Base-by-base conservation (phyloP, 805 yeast species). In the Wickerhamomyces bovis region DNA sequence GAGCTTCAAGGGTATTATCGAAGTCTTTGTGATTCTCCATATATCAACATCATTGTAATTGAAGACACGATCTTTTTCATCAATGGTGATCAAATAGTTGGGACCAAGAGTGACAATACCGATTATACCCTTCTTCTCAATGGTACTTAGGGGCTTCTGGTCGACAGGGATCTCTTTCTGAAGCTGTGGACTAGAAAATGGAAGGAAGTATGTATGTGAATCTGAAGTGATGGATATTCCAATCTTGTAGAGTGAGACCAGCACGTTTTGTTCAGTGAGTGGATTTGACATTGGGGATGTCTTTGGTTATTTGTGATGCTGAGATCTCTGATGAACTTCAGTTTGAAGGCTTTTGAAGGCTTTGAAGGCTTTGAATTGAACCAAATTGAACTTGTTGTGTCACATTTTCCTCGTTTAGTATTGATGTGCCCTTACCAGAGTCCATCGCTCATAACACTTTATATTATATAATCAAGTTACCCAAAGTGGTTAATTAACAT, bases 91-190 rank as follows among this genome's bases (percentile, higher is more conserved):
- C 13, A 60, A 47, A 41, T 52, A 60, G 4, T 63, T 63, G 2
- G 64, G 62, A 1, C 62, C 64, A 8, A 60, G 40, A 9, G 46
- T 48, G 16, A 55, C 57, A 22, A 44, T 20, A 1, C 63, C 63
- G 18, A 58, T 41, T 12, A 60, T 39, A 4, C 59, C 60, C 8
- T 45, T 20, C 2, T 48, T 46, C 2, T 36, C 31, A 2, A 56
- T 10, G 3, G 42, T 16, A 3, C 52, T 54, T 15, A 50, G 39
- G 5, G 47, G 43, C 12, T 12, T 19, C 5, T 36, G 39, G 13
- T 36, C 23, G 12, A 12, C 12, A 8, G 36, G 36, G 9, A 33
- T 33, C 11, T 33, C 42, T 30, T 38, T 26, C 19, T 39, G 33
- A 20, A 41, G 42, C 3, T 23, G 33, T 16, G 50, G 40, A 16